A percentile compares a stretch with the other conserved stretches of the same genome.
Evolutionary conservation across 2,329 filamentous ascomycete species (phyloP).

Genomic region (Cladophialophora psammophila): DNA sequence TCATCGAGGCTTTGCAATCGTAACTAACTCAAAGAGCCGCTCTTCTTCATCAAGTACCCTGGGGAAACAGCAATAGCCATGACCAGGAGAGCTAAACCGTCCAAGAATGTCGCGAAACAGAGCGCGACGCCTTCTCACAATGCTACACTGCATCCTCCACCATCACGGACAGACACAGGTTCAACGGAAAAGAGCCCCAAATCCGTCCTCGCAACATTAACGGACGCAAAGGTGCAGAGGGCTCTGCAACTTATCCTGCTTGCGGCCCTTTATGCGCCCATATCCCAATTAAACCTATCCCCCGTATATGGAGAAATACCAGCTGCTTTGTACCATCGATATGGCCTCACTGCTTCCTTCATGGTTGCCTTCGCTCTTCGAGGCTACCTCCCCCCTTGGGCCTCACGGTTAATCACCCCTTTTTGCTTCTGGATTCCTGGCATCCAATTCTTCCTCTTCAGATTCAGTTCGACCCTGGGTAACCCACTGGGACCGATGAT

Average conservation of each 20-base stretch:
- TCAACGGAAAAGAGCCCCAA: neutral
- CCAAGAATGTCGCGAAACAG: conserved; percentile 5
- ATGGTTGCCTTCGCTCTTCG: conserved; percentile 74
- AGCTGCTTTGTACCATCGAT: conserved; percentile 73
- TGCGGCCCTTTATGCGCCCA: conserved; percentile 50
- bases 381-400: conserved; percentile 59
- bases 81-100: conserved; percentile 16
- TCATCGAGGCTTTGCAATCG: neutral
- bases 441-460: conserved; percentile 74
- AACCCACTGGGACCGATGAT: conserved; percentile 75
- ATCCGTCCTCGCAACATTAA: conserved; percentile 15
- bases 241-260: conserved; percentile 48
- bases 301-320: conserved; percentile 90
- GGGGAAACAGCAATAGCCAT: neutral
- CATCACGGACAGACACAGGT: neutral
- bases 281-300: conserved; percentile 73
- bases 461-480: conserved; percentile 70
- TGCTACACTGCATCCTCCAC: neutral
- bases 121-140: neutral
- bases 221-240: conserved; percentile 37
- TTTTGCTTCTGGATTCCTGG: conserved; percentile 77
- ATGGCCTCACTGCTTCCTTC: conserved; percentile 69
- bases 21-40: neutral
- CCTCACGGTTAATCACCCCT: conserved; percentile 64
- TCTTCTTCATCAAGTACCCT: neutral